Evolutionary conservation across 2,329 filamentous ascomycete genomes (phyloP).

Genomic region (Cadophora sp.): DNA sequence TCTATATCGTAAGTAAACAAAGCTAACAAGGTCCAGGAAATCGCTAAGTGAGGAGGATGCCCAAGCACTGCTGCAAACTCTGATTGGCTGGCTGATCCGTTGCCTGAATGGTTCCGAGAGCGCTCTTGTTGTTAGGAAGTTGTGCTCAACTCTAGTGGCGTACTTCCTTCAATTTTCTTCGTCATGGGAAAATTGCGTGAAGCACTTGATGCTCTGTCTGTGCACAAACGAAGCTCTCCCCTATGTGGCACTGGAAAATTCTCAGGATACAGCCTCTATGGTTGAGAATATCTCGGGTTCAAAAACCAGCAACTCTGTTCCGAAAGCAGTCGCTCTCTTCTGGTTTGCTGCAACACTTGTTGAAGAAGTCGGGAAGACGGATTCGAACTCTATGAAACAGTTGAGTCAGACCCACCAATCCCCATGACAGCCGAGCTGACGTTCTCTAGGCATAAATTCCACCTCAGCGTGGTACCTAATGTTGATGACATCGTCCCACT

Average conservation of each 20-base stretch:
- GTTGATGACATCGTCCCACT: conserved; percentile 57
- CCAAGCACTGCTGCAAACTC: conserved; percentile 62
- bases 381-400: conserved; percentile 64
- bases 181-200: conserved; percentile 70
- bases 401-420: conserved; percentile 21
- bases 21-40: conserved; percentile 46
- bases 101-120: conserved; percentile 60
- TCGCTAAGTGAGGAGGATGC: conserved; percentile 61
- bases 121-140: conserved; percentile 72
- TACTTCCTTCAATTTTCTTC: conserved; percentile 76
- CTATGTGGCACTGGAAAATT: conserved; percentile 55
- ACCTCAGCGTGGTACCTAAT: conserved; percentile 59
- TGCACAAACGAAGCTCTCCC: conserved; percentile 54
- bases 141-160: conserved; percentile 78
- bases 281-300: conserved; percentile 54
- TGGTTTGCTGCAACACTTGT: conserved; percentile 71
- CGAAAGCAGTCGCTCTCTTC: conserved; percentile 56
- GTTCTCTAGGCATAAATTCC: conserved; percentile 50
- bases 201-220: conserved; percentile 67
- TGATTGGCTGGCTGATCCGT: conserved; percentile 68
- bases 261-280: conserved; percentile 53
- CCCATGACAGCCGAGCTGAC: conserved; percentile 25
- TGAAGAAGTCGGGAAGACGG: conserved; percentile 72
- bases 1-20: neutral
- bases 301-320: conserved; percentile 48